Evolutionary conservation across 2,329 filamentous ascomycete species (phyloP).

Genomic region (Pezicula radicicola): DNA sequence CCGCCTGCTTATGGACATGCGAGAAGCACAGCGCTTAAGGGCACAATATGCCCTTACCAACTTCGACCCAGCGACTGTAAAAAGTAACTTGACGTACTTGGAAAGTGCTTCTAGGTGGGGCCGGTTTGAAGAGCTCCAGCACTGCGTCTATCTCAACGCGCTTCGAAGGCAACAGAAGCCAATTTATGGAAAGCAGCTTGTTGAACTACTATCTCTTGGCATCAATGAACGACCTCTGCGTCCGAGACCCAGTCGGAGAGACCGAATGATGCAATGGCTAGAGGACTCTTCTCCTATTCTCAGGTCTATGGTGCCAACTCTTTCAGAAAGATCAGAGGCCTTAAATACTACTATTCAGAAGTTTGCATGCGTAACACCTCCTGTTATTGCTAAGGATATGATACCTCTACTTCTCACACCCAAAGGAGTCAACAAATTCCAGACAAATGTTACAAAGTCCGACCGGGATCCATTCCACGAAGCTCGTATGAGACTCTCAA

Average conservation of each 20-base stretch:
- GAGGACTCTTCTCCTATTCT: conserved; percentile 65
- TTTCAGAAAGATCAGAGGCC: conserved; percentile 68
- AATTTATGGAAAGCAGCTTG: conserved; percentile 75
- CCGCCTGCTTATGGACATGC: conserved; percentile 64
- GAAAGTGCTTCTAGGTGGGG: conserved; percentile 68
- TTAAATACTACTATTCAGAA: conserved; percentile 77
- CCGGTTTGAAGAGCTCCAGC: conserved; percentile 74
- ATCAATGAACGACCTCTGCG: conserved; percentile 56
- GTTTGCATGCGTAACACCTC: conserved; percentile 90
- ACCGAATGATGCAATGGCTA: conserved; percentile 70
- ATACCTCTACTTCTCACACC: conserved; percentile 64
- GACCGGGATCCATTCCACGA: conserved; percentile 86
- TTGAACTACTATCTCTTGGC: conserved; percentile 70
- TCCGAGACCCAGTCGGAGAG: conserved; percentile 57
- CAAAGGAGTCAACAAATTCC: conserved; percentile 54
- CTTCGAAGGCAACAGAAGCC: conserved; percentile 77
- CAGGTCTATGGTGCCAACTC: conserved; percentile 66
- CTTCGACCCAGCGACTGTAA: conserved; percentile 64
- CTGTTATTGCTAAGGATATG: conserved; percentile 79
- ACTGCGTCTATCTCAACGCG: conserved; percentile 76
- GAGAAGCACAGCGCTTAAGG: conserved; percentile 65
- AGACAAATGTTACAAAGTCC: conserved; percentile 53
- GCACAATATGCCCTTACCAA: conserved; percentile 52
- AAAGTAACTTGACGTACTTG: conserved; percentile 68
- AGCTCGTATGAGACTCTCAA: conserved; percentile 85